Conservation (phyloP, 768 basidiomycete species). For the Amanita muscaria region DNA sequence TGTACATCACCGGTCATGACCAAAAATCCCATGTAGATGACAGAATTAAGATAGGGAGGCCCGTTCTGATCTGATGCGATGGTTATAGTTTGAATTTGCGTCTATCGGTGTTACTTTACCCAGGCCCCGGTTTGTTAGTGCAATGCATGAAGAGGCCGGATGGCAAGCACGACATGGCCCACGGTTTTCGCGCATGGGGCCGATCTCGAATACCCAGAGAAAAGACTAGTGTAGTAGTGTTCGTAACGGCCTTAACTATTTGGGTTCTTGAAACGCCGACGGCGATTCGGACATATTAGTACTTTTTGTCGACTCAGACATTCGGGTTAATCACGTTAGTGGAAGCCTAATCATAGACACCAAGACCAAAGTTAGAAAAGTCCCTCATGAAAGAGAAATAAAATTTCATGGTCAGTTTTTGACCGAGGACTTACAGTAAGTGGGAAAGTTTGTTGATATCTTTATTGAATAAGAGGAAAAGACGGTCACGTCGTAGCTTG, state of each 20-base stretch:
- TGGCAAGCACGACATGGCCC: not conserved
- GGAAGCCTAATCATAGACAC: no score
- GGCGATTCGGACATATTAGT: not conserved
- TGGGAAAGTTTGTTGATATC: not conserved
- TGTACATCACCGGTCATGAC: not conserved
- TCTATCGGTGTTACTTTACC: slow-evolving; percentile 1
- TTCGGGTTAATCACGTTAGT: not conserved
- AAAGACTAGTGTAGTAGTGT: no score
- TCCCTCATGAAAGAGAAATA: not conserved
- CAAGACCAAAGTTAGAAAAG: not conserved
- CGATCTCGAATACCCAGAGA: no score
- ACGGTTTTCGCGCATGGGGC: no score
- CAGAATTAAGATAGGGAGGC: not conserved
- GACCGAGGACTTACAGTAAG: slow-evolving; percentile 9
- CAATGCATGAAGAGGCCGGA: not conserved
- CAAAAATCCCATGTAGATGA: slow-evolving; percentile 1
- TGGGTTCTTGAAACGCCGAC: slow-evolving; percentile 9
- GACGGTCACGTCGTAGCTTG: not conserved
- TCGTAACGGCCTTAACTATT: no score
- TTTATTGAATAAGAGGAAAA: no score
- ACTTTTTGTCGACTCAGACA: no score
- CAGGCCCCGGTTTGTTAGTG: not conserved
- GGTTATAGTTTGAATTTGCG: slow-evolving; percentile 3
- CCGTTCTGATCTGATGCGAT: slow-evolving; percentile 8
- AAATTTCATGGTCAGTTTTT: not conserved